phyloP scores from a whole-genome alignment of 23 red algal genomes.

The Pyropia yezoensis region DNA sequence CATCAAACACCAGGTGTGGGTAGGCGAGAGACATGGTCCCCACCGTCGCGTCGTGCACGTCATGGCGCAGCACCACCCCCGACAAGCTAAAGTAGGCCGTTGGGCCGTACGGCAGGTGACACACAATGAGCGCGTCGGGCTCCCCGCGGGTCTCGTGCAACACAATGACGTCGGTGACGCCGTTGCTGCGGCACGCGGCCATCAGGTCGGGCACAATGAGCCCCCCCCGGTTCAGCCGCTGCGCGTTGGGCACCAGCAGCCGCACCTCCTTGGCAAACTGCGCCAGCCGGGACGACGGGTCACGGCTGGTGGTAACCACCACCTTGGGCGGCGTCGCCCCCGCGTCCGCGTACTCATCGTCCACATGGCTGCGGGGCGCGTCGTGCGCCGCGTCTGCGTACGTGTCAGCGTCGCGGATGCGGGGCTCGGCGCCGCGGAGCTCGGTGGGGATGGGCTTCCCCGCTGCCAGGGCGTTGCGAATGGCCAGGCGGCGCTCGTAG shows the following conservation, averaged over 20 bases:
- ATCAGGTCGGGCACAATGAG: conserved; percentile 73
- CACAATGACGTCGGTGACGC: conserved; percentile 74
- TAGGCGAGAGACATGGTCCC: conserved; percentile 60
- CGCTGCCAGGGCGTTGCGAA: conserved; percentile 30
- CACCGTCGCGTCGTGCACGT: conserved; percentile 44
- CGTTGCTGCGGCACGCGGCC: conserved; percentile 33
- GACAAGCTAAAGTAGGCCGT: conserved; percentile 88
- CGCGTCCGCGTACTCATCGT: conserved; percentile 93
- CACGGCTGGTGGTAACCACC: conserved; percentile 88
- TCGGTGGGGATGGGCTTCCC: conserved; percentile 62
- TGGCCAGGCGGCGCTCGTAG: conserved; percentile 36
- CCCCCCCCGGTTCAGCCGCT: conserved; percentile 85
- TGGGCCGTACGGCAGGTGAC: conserved; percentile 84
- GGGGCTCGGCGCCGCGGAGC: conserved; percentile 24
- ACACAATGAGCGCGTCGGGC: conserved; percentile 84
- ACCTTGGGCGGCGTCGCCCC: conserved; percentile 39
- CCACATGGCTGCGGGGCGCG: conserved; percentile 43
- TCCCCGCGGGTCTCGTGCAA: conserved; percentile 81
- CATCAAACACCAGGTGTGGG: conserved; percentile 88
- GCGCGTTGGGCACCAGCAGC: conserved; percentile 68
- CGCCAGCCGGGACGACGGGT: conserved; percentile 59
- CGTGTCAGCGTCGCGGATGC: conserved; percentile 12
- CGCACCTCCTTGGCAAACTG: conserved; percentile 99
- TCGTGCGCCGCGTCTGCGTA: conserved; percentile 53
- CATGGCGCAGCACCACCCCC: conserved; percentile 94